Evolutionary conservation across 306 rosid species (phyloP), one percentile per base, ranked within the genome.

Genomic region (Prunus armeniaca): DNA sequence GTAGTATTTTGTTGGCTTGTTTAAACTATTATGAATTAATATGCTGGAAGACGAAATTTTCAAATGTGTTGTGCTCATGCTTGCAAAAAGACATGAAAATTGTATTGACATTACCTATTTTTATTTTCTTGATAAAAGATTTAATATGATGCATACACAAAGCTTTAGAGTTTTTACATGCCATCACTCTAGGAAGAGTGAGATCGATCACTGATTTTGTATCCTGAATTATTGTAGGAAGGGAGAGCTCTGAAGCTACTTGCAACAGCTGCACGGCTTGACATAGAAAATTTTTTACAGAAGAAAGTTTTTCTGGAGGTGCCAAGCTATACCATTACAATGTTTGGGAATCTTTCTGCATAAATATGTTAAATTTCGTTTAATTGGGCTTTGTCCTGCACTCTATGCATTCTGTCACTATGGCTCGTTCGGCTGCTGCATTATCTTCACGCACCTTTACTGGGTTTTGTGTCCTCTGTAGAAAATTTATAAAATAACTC

Each of bases 261-360:
- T 47, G 99, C 99, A 76, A 95, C 91, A 17, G 99, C 97, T 71
- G 86, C 99, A 2, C 93, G 97, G 68, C 97, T 92, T 47, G 97
- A 95, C 71, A 85, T 91, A 30, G 99, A 95, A 84, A 87, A 87
- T 77, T 95, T 95, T 78, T 75, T 95, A 58, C 99, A 92, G 84
- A 91, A 92, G 89, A 92, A 95, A 89, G 99, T 92, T 45, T 95
- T 70, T 83, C 92, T 95, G 5, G 96, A 92, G 99, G 99, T 92
- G 71, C 60, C 57, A 41, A 46, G 73, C 54, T 76, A 13, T 54
- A 17, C 63, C 41, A 41, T 52, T 20, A 57, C n/a, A 15, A n/a
- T 58, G 27, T 65, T 55, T 47, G 1, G 4, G 15, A 27, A 20
- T 19, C 2, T 43, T 69, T 17, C 43, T 72, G 9, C 55, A 0